Percentiles rank a stretch among this genome's conserved stretches.
phyloP scores from a whole-genome alignment of 495 filamentous ascomycete genomes.

The Lepraria neglecta region DNA sequence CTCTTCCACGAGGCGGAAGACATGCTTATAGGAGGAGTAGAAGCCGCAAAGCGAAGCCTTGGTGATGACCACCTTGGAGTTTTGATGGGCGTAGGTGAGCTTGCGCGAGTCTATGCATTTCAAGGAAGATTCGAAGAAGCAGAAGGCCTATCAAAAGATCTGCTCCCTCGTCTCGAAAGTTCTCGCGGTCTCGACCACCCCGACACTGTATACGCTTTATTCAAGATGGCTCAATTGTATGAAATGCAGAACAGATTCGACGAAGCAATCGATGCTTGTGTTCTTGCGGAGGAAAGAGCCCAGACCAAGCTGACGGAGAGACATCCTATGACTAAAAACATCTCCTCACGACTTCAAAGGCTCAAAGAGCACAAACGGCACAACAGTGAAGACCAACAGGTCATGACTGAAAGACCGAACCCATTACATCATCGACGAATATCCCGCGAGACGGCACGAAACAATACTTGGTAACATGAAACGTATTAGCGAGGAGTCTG shows the following conservation, averaged over 20 bases:
- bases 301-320: neutral
- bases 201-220: conserved; percentile 13
- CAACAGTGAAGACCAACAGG: neutral
- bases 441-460: too few relatives aligned
- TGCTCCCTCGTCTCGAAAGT: conserved; percentile 5
- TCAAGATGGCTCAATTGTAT: conserved; percentile 13
- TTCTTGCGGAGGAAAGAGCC: conserved; percentile 4
- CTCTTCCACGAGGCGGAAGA: conserved; percentile 24
- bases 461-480: too few relatives aligned
- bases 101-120: conserved; percentile 13
- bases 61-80: conserved; percentile 27
- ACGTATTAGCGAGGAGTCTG: too few relatives aligned
- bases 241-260: conserved; percentile 13
- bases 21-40: conserved; percentile 17
- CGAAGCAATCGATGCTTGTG: conserved; percentile 7
- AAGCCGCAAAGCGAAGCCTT: conserved; percentile 24
- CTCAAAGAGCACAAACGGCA: neutral
- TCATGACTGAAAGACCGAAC: neutral
- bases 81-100: conserved; percentile 20
- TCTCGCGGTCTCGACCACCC: conserved; percentile 16
- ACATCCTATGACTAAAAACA: conserved; percentile 18
- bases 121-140: conserved; percentile 17
- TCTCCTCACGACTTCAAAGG: conserved; percentile 4
- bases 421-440: too few relatives aligned
- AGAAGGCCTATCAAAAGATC: neutral